phyloP scores from a whole-genome alignment of 2,329 filamentous ascomycete species.

The Ophiosphaerella herpotricha region DNA sequence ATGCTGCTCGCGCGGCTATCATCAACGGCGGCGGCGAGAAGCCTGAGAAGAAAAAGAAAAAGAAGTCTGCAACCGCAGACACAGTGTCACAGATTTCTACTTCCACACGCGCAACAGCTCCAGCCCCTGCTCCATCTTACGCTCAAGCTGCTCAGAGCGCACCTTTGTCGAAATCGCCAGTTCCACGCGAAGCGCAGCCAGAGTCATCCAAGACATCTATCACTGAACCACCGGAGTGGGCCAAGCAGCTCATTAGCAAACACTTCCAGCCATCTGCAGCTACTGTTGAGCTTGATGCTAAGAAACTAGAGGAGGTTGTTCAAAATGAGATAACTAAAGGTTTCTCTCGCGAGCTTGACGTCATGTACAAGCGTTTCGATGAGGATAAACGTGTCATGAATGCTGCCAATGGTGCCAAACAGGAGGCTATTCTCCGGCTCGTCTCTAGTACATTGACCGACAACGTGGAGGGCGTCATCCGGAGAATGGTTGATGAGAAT shows the following conservation, averaged over 20 bases:
- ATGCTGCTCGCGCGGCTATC: constrained; percentile 46
- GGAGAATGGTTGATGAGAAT: constrained; percentile 74
- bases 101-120: constrained; percentile 25
- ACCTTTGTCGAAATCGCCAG: constrained; percentile 37
- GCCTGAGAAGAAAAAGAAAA: constrained; percentile 67
- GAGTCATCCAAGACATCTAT: constrained; percentile 21
- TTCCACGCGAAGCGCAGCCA: constrained; percentile 22
- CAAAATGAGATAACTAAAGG: constrained; percentile 54
- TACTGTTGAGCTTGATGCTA: constrained; percentile 52
- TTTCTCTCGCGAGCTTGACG: constrained; percentile 56
- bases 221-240: constrained; percentile 43
- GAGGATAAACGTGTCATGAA: constrained; percentile 71
- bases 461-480: constrained; percentile 76
- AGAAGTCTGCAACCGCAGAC: constrained; percentile 57
- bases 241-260: constrained; percentile 41
- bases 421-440: constrained; percentile 70
- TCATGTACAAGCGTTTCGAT: constrained; percentile 64
- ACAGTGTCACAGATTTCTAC: constrained; percentile 52
- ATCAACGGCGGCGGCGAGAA: constrained; percentile 48
- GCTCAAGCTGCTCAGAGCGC: constrained; percentile 46
- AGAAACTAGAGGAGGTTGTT: constrained; percentile 57
- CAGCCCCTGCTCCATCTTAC: constrained; percentile 47
- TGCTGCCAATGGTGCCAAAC: constrained; percentile 66
- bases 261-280: constrained; percentile 29
- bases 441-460: constrained; percentile 71